Conservation (phyloP, 2,329 filamentous ascomycete genomes). For the Stemphylium beticola region DNA sequence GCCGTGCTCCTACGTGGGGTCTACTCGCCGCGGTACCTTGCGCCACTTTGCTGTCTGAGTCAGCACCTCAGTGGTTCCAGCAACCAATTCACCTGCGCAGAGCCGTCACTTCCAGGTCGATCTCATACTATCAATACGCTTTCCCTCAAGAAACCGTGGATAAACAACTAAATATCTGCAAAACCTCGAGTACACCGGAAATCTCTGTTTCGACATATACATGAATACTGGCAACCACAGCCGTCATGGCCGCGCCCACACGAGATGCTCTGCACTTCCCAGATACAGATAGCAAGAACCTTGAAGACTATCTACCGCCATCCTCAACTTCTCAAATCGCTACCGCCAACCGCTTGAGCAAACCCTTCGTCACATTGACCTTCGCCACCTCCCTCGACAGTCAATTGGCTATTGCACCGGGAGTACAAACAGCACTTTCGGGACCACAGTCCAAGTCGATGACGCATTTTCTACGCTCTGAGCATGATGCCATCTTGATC, state of each 20-base stretch:
- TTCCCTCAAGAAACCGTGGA: neutral
- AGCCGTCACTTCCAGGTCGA: too few species aligned
- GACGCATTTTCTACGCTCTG: constrained; percentile 87
- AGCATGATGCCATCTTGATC: constrained; percentile 83
- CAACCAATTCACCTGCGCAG: neutral
- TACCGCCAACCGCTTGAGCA: neutral
- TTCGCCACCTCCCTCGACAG: constrained; percentile 92
- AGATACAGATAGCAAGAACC: constrained; percentile 51
- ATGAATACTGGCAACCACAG: neutral
- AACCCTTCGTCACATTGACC: constrained; percentile 69
- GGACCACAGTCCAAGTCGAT: constrained; percentile 85
- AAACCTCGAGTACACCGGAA: neutral
- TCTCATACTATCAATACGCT: neutral
- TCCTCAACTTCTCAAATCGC: constrained; percentile 3
- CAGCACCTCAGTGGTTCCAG: constrained; percentile 1
- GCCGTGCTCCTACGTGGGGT: constrained; percentile 21
- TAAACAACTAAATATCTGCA: too few species aligned
- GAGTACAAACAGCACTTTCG: constrained; percentile 81
- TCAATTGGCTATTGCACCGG: constrained; percentile 75
- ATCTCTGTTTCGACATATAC: neutral
- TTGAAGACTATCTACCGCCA: constrained; percentile 59
- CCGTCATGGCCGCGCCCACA: constrained; percentile 12
- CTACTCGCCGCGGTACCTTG: constrained; percentile 16
- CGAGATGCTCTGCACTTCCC: constrained; percentile 51
- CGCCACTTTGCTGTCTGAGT: constrained; percentile 18